These are phyloP conservation scores for Sarocladium strictum DNA, from an alignment of 2,329 filamentous ascomycete species.

Conservation along the genomic window DNA sequence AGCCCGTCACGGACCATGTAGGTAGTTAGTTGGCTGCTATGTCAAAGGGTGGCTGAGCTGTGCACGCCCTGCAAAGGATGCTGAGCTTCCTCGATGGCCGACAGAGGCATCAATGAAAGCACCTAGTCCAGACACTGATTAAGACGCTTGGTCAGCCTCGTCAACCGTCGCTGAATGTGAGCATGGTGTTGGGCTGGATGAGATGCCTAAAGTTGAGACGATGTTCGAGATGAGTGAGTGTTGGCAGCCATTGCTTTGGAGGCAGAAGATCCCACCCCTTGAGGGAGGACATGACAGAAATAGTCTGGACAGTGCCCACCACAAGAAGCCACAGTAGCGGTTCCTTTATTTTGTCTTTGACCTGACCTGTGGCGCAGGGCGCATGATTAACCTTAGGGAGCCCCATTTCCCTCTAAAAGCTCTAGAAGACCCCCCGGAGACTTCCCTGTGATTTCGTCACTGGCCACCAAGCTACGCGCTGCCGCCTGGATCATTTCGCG, in stretches of 20 bases:
- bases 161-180: neutral
- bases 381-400: neutral
- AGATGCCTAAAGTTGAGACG: neutral
- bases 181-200: neutral
- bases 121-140: neutral
- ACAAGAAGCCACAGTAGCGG: neutral
- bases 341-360: neutral
- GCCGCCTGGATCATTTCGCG: neutral
- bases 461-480: neutral
- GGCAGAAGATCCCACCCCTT: neutral
- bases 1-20: neutral
- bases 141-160: neutral
- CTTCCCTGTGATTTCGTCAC: conserved; percentile 1
- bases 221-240: neutral
- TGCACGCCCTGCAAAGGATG: no score
- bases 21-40: no score
- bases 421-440: neutral
- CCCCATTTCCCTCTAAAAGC: neutral
- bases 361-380: neutral
- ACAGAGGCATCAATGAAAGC: neutral
- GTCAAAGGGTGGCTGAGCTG: no score
- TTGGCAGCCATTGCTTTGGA: neutral
- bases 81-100: no score
- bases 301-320: neutral
- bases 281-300: neutral